Evolutionary conservation across 192 early-diverging fungal species (phyloP).

Genomic region (Umbelopsis isabellina): DNA sequence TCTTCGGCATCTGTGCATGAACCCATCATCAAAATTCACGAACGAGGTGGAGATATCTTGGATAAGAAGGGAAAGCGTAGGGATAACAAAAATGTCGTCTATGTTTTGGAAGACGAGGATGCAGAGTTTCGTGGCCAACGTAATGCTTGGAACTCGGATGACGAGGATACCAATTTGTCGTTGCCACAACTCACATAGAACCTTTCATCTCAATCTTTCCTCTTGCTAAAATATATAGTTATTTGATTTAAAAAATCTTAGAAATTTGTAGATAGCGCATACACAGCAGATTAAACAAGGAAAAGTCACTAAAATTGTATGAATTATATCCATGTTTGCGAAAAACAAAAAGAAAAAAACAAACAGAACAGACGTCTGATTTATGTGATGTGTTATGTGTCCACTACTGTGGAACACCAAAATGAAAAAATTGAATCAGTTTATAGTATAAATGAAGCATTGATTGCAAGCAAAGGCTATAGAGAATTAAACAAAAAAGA

Average conservation of each 20-base stretch:
- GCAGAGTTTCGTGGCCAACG: neutral
- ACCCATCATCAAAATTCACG: neutral
- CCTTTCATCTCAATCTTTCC: no score
- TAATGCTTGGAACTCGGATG: constrained; percentile 1
- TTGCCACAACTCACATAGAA: neutral
- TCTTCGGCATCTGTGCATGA: neutral
- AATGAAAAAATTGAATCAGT: no score
- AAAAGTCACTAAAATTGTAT: neutral
- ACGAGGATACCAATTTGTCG: neutral
- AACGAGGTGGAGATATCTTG: neutral
- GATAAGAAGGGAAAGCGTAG: constrained; percentile 1
- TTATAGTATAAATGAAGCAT: no score
- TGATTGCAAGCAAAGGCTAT: no score
- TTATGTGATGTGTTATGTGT: no score
- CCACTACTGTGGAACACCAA: no score
- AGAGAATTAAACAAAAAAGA: no score
- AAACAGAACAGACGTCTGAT: no score
- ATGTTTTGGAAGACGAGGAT: constrained; percentile 5
- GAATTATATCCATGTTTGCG: no score
- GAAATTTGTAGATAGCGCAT: neutral
- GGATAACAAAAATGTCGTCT: neutral
- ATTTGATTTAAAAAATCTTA: neutral
- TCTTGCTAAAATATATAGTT: no score
- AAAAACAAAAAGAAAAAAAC: no score
- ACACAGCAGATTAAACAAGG: neutral